A percentile compares a stretch with the other conserved stretches of the same genome.
Conservation (phyloP, 805 yeast species). For the Starmerella apicola region DNA sequence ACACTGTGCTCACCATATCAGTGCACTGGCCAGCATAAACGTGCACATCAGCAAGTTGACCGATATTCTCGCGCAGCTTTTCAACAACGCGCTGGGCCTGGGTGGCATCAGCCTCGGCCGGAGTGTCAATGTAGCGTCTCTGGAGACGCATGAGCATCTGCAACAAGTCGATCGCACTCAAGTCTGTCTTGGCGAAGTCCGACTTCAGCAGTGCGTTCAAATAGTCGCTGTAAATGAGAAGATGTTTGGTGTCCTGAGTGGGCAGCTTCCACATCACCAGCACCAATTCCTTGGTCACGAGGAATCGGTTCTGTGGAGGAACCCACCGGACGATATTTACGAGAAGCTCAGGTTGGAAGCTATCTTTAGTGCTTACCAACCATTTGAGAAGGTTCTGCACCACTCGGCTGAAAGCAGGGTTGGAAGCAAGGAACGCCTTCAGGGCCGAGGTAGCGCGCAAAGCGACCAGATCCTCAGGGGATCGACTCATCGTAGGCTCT, state of each 20-base stretch:
- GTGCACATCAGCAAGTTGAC: conserved; percentile 60
- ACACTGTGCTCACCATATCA: conserved; percentile 63
- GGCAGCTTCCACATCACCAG: conserved; percentile 19
- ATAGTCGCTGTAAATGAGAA: conserved; percentile 11
- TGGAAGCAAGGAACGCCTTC: conserved; percentile 4
- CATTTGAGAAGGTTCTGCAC: conserved; percentile 8
- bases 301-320: conserved; percentile 67
- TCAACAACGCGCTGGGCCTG: conserved; percentile 6
- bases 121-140: conserved; percentile 17
- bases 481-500: neutral
- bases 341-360: conserved; percentile 48
- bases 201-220: conserved; percentile 13
- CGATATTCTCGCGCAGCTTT: conserved; percentile 34
- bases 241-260: conserved; percentile 11
- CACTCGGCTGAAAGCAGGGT: conserved; percentile 7
- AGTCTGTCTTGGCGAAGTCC: conserved; percentile 72
- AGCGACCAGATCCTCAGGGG: neutral
- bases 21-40: conserved; percentile 79
- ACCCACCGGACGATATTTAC: conserved; percentile 62
- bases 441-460: conserved; percentile 4
- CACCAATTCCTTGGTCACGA: conserved; percentile 42
- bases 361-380: conserved; percentile 10
- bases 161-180: conserved; percentile 70
- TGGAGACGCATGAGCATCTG: conserved; percentile 31
- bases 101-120: conserved; percentile 2